Conservation (phyloP, 2,329 filamentous ascomycete genomes). For the Pseudocercospora fijiensis region DNA sequence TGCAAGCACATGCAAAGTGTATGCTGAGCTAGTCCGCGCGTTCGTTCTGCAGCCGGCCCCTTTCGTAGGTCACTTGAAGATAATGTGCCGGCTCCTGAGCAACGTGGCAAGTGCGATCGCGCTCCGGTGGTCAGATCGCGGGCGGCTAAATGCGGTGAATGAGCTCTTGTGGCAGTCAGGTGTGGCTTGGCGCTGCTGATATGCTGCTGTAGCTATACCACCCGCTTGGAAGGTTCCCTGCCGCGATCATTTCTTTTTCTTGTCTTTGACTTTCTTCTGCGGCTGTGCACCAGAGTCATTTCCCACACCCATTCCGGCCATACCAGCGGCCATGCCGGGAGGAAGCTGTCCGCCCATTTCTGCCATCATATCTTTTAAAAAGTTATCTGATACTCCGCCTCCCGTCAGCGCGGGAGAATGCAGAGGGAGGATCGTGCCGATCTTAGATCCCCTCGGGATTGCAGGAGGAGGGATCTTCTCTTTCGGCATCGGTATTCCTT, state of each 20-base stretch:
- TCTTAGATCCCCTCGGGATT: constrained; percentile 83
- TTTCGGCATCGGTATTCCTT: constrained; percentile 70
- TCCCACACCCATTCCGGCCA: constrained; percentile 34
- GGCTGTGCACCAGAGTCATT: constrained; percentile 23
- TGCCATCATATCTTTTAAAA: constrained; percentile 95
- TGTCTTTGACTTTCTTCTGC: constrained; percentile 36
- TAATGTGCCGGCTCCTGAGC: background rate
- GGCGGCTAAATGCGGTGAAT: background rate
- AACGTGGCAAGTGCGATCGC: constrained; percentile 4
- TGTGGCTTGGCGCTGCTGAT: background rate
- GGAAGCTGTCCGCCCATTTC: constrained; percentile 63
- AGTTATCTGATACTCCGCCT: constrained; percentile 89
- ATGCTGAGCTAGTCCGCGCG: constrained; percentile 6
- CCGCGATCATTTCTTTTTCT: constrained; percentile 32
- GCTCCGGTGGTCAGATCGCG: background rate
- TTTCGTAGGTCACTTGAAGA: background rate
- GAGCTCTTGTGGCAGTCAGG: background rate
- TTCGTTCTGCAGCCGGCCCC: background rate
- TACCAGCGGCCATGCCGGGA: constrained; percentile 34
- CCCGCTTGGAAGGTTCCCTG: background rate
- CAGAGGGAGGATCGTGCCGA: constrained; percentile 77
- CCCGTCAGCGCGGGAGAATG: constrained; percentile 88
- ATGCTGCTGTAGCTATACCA: constrained; percentile 1
- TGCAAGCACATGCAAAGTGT: constrained; percentile 6
- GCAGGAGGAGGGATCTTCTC: constrained; percentile 55